Base-by-base conservation (phyloP, 2,329 filamentous ascomycete species). In the Microascus cirrosus region DNA sequence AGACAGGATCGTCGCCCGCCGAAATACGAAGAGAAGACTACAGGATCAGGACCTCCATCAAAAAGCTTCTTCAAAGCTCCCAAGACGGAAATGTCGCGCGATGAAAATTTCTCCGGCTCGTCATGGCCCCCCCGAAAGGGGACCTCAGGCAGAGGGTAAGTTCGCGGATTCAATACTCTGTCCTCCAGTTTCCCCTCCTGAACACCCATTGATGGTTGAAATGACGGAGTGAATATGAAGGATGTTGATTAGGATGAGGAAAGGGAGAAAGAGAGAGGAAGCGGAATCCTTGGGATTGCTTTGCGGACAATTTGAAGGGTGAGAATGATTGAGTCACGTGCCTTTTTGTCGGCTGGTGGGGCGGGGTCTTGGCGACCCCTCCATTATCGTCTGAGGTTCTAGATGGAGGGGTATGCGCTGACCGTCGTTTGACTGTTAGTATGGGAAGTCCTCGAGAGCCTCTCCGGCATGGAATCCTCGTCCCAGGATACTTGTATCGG, bases 121-220 rank as follows among this genome's bases (percentile, higher is more conserved):
- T 61, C 61, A 62, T 51, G 55, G 58, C 58, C 57, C 42, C 55
- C 50, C 51, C 55, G 64, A 65, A 64, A 63, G 8, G 28, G 65
- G 70, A 71, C 72, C 69, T 66, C 73, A 75, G 76, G 77, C 78
- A 79, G 76, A 71, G 71, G 53, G 56, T 61, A 59, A 59, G 58
- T 58, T 57, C 59, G 55, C 57, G 53, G 48, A 45, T 58, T 56
- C 39, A 18, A 76, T 70, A 59, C 65, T 85, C 83, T 87, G 67
- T 83, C 83, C 82, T 82, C 78, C 83, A 80, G 74, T 86, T 87
- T 87, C 84, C 84, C 84, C 83, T 86, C 84, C 79, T 76, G 70
- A n/a, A 64, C 74, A 76, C 78, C 75, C 79, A 75, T 74, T 69
- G 73, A 71, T 70, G 68, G 55, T 51, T 54, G 24, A 20, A 76